A percentile compares a stretch with the other conserved stretches of the same genome.
Conservation (phyloP, 2,329 filamentous ascomycete genomes). For the Shiraia bambusicola region DNA sequence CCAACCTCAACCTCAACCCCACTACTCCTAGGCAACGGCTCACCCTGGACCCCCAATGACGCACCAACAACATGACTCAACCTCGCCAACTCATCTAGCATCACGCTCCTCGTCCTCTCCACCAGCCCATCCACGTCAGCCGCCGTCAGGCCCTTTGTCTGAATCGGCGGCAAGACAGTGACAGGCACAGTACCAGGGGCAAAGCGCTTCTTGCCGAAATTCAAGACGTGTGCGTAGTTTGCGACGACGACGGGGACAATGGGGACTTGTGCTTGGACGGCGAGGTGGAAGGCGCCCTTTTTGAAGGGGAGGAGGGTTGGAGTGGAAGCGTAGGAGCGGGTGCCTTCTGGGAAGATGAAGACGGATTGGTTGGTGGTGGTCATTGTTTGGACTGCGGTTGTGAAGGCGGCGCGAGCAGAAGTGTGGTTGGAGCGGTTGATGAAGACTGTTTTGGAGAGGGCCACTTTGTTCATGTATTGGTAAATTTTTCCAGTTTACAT, state of each 20-base stretch:
- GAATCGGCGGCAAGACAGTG: slow-evolving; percentile 40
- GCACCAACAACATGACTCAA: slow-evolving; percentile 34
- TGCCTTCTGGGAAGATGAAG: slow-evolving; percentile 90
- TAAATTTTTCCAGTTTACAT: neutral
- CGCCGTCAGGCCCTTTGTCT: slow-evolving; percentile 36
- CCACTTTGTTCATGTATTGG: slow-evolving; percentile 55
- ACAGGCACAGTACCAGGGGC: slow-evolving; percentile 58
- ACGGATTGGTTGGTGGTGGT: slow-evolving; percentile 65
- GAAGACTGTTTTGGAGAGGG: slow-evolving; percentile 85
- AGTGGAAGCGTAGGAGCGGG: slow-evolving; percentile 81
- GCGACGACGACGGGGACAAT: slow-evolving; percentile 75
- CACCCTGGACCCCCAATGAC: slow-evolving; percentile 22
- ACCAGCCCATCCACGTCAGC: slow-evolving; percentile 40
- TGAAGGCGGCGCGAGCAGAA: slow-evolving; percentile 82
- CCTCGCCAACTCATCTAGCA: slow-evolving; percentile 41
- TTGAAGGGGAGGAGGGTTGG: slow-evolving; percentile 92
- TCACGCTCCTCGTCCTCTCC: slow-evolving; percentile 35
- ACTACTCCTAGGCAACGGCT: slow-evolving; percentile 26
- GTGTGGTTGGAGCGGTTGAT: slow-evolving; percentile 86
- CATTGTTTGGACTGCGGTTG: slow-evolving; percentile 80
- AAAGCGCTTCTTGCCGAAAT: slow-evolving; percentile 50
- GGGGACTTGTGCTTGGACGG: slow-evolving; percentile 88
- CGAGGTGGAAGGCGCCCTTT: slow-evolving; percentile 96
- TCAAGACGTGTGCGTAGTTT: slow-evolving; percentile 53
- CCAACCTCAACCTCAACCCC: slow-evolving; percentile 13